These are phyloP conservation scores for Phalaenopsis equestris DNA, from an alignment of 106 monocot species.

Conservation along the genomic window DNA sequence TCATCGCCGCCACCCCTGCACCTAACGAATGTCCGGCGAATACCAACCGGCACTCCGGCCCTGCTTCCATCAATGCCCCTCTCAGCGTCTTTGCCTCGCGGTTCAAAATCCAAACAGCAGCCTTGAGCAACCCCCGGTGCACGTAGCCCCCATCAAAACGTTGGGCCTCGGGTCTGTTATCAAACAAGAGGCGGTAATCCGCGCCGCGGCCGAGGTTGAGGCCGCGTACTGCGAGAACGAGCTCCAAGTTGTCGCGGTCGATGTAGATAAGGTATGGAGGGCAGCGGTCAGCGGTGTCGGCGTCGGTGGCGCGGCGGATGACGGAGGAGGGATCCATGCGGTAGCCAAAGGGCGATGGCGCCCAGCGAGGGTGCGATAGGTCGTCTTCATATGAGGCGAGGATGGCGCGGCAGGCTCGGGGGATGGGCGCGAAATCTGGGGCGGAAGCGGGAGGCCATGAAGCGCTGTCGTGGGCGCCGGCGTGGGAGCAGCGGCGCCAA, in stretches of 20 bases:
- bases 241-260: constrained; percentile 27
- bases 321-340: constrained; percentile 20
- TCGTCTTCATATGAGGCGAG: constrained; percentile 55
- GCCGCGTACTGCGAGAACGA: constrained; percentile 56
- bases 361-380: constrained; percentile 26
- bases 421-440: constrained; percentile 36
- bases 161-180: constrained; percentile 35
- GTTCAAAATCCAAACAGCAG: constrained; percentile 45
- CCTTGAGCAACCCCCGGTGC: constrained; percentile 57
- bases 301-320: constrained; percentile 24
- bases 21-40: constrained; percentile 52
- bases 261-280: constrained; percentile 45
- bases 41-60: constrained; percentile 26
- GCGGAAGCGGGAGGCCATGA: constrained; percentile 24
- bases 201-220: constrained; percentile 36
- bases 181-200: constrained; percentile 53
- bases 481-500: constrained; percentile 35
- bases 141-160: constrained; percentile 49
- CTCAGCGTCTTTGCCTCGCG: constrained; percentile 17
- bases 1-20: constrained; percentile 50
- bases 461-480: constrained; percentile 46
- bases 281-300: constrained; percentile 26
- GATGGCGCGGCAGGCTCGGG: constrained; percentile 40
- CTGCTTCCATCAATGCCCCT: constrained; percentile 16
- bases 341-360: constrained; percentile 28